Evolutionary conservation across 1,284 basidiomycete genomes (phyloP).

Genomic region (Erythrobasidium hasegawianum): DNA sequence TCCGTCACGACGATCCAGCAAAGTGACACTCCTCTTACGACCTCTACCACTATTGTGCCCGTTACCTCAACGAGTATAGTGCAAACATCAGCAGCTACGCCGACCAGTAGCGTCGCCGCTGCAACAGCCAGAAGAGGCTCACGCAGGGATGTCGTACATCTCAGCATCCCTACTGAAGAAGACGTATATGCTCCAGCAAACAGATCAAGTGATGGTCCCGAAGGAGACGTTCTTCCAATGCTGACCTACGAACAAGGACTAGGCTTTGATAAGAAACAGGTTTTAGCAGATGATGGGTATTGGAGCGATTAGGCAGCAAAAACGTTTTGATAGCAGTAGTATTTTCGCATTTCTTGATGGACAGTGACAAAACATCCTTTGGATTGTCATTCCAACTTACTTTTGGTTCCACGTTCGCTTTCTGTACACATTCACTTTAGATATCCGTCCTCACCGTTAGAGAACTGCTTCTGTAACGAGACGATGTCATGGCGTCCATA

Average conservation of each 20-base stretch:
- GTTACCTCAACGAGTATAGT: background rate
- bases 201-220: constrained; percentile 1
- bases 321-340: background rate
- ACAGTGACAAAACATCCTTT: background rate
- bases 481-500: no score
- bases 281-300: constrained; percentile 22
- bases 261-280: constrained; percentile 27
- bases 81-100: background rate
- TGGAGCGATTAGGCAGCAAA: constrained; percentile 5
- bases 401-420: background rate
- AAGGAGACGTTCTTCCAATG: constrained; percentile 21
- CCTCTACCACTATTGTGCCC: background rate
- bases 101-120: background rate
- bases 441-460: background rate
- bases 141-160: no score
- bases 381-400: background rate
- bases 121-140: background rate
- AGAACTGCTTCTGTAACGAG: background rate
- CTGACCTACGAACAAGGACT: background rate
- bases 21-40: background rate
- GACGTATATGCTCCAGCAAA: constrained; percentile 1
- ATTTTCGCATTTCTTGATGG: constrained; percentile 3
- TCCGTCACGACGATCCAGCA: background rate
- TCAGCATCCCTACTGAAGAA: background rate
- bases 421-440: background rate